Percentiles rank a stretch among this genome's conserved stretches.
Conservation (phyloP, 2,329 filamentous ascomycete genomes). For the Cadophora luteo-olivacea region DNA sequence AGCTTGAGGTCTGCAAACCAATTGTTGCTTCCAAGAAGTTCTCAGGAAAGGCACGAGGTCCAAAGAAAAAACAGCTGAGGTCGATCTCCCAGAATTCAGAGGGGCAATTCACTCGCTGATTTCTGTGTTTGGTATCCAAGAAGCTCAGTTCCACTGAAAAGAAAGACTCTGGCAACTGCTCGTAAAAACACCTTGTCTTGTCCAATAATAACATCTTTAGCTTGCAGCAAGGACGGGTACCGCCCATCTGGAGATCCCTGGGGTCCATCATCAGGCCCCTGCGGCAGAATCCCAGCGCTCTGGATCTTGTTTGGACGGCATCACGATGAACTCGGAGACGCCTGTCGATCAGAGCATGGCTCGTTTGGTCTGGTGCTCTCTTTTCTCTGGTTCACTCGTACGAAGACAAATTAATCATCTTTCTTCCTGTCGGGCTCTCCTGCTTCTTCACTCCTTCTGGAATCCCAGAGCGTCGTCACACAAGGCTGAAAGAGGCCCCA, state of each 20-base stretch:
- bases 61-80: background rate
- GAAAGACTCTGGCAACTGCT: background rate
- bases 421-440: conserved; percentile 17
- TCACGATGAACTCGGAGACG: conserved; percentile 11
- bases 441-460: conserved; percentile 11
- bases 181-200: conserved; percentile 7
- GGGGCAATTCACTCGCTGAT: background rate
- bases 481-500: conserved; percentile 21
- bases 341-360: conserved; percentile 17
- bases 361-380: background rate
- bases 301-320: conserved; percentile 13
- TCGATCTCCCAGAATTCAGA: background rate
- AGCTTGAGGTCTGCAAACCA: conserved; percentile 3
- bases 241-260: background rate
- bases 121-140: background rate
- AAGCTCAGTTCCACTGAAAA: background rate
- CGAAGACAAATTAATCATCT: background rate
- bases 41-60: background rate
- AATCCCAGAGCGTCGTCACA: conserved; percentile 11
- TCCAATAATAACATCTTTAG: conserved; percentile 7
- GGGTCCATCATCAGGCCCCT: conserved; percentile 8
- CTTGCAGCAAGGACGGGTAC: conserved; percentile 8
- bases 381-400: background rate
- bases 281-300: conserved; percentile 19
- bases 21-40: background rate